Conservation (phyloP, 306 rosid species). For the Lathyrus sativus region DNA sequence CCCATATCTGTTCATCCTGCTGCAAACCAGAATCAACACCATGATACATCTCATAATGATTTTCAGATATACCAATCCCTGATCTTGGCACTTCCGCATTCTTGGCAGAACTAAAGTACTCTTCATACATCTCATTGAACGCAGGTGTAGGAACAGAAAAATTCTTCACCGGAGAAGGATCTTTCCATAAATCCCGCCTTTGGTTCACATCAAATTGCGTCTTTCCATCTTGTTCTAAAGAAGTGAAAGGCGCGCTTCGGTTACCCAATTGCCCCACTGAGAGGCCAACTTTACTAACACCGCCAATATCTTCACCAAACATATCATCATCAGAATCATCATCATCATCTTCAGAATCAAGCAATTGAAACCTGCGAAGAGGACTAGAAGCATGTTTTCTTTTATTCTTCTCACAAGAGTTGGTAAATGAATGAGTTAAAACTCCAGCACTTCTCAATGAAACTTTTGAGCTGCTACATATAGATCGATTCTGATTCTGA, state of each 20-base stretch:
- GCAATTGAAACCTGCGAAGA: slow-evolving; percentile 75
- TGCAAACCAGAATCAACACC: slow-evolving; percentile 39
- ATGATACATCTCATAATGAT: slow-evolving; percentile 16
- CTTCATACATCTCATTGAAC: slow-evolving; percentile 71
- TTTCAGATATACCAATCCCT: slow-evolving; percentile 26
- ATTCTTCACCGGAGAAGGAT: slow-evolving; percentile 55
- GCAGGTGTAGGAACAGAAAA: slow-evolving; percentile 75
- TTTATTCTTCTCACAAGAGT: slow-evolving; percentile 45
- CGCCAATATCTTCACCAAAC: slow-evolving; percentile 33
- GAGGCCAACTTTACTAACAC: slow-evolving; percentile 25
- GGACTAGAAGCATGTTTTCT: slow-evolving; percentile 66
- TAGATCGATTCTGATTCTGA: slow-evolving; percentile 43
- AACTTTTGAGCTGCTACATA: slow-evolving; percentile 76
- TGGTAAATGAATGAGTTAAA: slow-evolving; percentile 42
- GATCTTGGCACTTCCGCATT: slow-evolving; percentile 36
- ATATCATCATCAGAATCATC: slow-evolving; percentile 42
- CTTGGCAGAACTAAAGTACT: slow-evolving; percentile 55
- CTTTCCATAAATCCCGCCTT: slow-evolving; percentile 72
- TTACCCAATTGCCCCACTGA: slow-evolving; percentile 30
- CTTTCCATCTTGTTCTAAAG: slow-evolving; percentile 40
- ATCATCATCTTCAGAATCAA: slow-evolving; percentile 60
- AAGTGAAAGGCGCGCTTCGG: slow-evolving; percentile 19
- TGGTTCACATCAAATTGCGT: slow-evolving; percentile 19
- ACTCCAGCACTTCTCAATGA: slow-evolving; percentile 59
- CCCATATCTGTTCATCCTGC: slow-evolving; percentile 48